Base-by-base conservation (phyloP, 2,329 filamentous ascomycete species). In the Phaeosphaeria sp. region DNA sequence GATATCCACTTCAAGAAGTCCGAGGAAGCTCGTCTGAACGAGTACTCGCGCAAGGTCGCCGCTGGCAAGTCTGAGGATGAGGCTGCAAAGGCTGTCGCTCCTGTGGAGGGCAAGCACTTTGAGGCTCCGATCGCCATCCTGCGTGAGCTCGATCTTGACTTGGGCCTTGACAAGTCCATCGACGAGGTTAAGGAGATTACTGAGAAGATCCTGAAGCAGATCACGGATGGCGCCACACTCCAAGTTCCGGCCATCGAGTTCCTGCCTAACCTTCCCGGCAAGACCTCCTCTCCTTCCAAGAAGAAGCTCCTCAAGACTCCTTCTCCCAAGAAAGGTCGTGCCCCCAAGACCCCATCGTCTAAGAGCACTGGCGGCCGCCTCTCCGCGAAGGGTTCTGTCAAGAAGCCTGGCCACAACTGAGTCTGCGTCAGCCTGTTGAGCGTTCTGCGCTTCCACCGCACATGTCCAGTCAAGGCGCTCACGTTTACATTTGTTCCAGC, bases 71-170 rank as follows among this genome's bases (percentile, higher is more conserved):
- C 55, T 1, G 46, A 46, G 10, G 56, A 63, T 0, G 48, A 58
- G 1, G 65, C 65, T 3, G 59, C 56, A n/a, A 55, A 53, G 15
- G 52, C 44, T 13, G 63, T 71, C 5, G 48, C 54, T 0, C 63
- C 65, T 10, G 36, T 52, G 0, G 22, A 49, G 2, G 61, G 64
- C 39, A 74, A 76, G 52, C 54, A 66, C 15, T 73, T 72, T 49
- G 68, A 75, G 22, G 72, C 75, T 3, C 74, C 76, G 0, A 69
- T 78, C 22, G 58, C 71, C 5, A 67, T 77, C 15, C 68, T 78
- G 1, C 69, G 65, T 17, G 67, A 74, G 52, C 60, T 78, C 2
- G 59, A 68, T 25, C 54, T 59, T 46, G 62, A 59, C 27, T 53
- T 74, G 1, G 73, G 70, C 18, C 44, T 54, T 5, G 51, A 59